Base-by-base conservation (phyloP, 371 early-diverging fungal species). In the Mortierella sp. region DNA sequence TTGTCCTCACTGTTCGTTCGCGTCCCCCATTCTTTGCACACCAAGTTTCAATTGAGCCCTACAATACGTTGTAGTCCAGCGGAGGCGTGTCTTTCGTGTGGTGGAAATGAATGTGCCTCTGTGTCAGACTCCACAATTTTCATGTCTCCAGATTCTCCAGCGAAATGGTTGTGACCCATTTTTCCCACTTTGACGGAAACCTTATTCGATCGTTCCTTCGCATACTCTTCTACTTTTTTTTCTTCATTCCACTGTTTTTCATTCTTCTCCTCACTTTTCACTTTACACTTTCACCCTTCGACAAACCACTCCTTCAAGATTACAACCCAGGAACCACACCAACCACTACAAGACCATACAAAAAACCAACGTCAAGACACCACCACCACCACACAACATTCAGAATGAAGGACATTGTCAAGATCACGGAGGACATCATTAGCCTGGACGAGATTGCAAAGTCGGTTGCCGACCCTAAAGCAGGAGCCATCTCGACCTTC, bases 401-500 rank as follows among this genome's bases (percentile, higher is more conserved):
- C n/a, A n/a, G n/a, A n/a, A 76, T 80, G 74, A 83, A 78, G 58
- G 81, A 88, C 83, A 80, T 87, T 73, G 86, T 92, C 26, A 86
- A 82, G 68, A 86, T 93, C 41, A 89, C 90, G 1, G 31, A 34
- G 11, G 89, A 91, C 26, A 74, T 73, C 31, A 69, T 92, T n/a
- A 71, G 82, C 22, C 79, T 91, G 19, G 91, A 91, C 71, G 69
- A 77, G 22, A 74, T 92, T 40, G 79, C 88, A 11, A 74, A 86
- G n/a, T 80, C 86, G 13, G 94, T 94, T 16, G 88, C 90, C 11
- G 91, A 90, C 78, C 90, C 92, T 64, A 80, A 85, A 1, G 94
- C 95, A 13, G 97, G 97, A 22, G 97, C 96, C 16, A 93, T 96
- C 41, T 89, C 92, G 1, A 93, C 94, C 0, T 97, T 97, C 79